phyloP scores from a whole-genome alignment of 108 stramenopile species.

The Nitzschia sp. region DNA sequence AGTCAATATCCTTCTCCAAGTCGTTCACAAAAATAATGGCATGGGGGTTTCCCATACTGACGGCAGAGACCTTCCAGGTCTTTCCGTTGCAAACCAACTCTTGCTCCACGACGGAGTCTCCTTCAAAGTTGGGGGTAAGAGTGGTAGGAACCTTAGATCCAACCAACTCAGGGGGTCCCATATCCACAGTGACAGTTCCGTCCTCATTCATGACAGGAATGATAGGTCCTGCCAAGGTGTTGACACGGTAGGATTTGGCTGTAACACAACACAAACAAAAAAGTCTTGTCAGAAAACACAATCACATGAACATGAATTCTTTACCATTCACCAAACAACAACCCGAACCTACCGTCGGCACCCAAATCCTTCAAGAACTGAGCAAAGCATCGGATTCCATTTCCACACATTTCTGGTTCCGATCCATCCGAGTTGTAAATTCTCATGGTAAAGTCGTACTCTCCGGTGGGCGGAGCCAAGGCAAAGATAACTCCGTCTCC shows the following conservation, averaged over 20 bases:
- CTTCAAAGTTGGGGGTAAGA: slow-evolving; percentile 74
- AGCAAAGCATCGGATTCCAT: slow-evolving; percentile 97
- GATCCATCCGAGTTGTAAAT: slow-evolving; percentile 95
- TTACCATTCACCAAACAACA: not conserved
- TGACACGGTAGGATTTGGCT: slow-evolving; percentile 79
- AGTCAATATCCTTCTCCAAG: slow-evolving; percentile 84
- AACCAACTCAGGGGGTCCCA: slow-evolving; percentile 89
- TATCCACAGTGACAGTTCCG: slow-evolving; percentile 92
- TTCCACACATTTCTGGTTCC: slow-evolving; percentile 99
- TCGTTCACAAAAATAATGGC: slow-evolving; percentile 92
- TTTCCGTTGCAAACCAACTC: slow-evolving; percentile 77
- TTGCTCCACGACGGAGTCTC: slow-evolving; percentile 83
- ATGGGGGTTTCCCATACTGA: slow-evolving; percentile 98
- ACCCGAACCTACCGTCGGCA: slow-evolving; percentile 57
- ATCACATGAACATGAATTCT: not conserved
- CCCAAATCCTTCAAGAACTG: slow-evolving; percentile 91
- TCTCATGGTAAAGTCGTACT: slow-evolving; percentile 92
- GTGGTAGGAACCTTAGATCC: slow-evolving; percentile 89
- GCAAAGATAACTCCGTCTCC: slow-evolving; percentile 99
- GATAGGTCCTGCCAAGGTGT: slow-evolving; percentile 92
- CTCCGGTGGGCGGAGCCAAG: slow-evolving; percentile 75
- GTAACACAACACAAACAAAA: not conserved
- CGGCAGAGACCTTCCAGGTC: slow-evolving; percentile 86
- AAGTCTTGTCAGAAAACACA: not conserved
- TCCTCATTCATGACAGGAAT: slow-evolving; percentile 92